Evolutionary conservation across 2,329 filamentous ascomycete species (phyloP).

Genomic region (Arthrobotrys iridis): DNA sequence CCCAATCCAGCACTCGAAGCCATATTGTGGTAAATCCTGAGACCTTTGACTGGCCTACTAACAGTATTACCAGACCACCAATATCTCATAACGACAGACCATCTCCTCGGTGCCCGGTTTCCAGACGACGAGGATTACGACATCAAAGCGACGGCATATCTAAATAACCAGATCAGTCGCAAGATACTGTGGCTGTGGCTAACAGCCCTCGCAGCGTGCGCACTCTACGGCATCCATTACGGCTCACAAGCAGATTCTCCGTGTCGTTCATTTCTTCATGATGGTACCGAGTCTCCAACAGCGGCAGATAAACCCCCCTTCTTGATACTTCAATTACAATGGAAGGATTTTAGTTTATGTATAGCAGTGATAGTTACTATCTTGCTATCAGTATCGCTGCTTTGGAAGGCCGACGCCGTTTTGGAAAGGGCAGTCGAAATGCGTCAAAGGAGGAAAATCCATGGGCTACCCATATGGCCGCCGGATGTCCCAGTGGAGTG

Average conservation of each 20-base stretch:
- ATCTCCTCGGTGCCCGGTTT: neutral
- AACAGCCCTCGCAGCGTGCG: neutral
- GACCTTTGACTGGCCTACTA: too few relatives aligned
- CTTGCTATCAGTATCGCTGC: neutral
- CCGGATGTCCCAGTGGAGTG: neutral
- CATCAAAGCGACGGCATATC: neutral
- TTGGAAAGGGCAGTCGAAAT: neutral
- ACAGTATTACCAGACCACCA: neutral
- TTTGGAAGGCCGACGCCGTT: neutral
- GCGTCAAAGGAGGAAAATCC: neutral
- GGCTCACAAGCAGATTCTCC: neutral
- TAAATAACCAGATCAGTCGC: neutral
- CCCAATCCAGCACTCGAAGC: too few relatives aligned
- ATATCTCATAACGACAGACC: constrained; percentile 3
- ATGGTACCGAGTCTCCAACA: neutral
- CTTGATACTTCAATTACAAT: neutral
- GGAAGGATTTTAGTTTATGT: neutral
- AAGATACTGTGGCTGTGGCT: neutral
- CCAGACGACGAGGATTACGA: neutral
- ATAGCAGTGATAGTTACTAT: neutral
- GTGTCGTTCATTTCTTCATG: neutral
- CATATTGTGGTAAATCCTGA: too few relatives aligned
- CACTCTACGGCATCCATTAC: neutral
- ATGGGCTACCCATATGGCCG: neutral
- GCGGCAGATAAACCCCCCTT: neutral